Evolutionary conservation across 176 grass and related monocot genomes (phyloP), one percentile per base, ranked within the genome.

Genomic region (Triticum monococcum): DNA sequence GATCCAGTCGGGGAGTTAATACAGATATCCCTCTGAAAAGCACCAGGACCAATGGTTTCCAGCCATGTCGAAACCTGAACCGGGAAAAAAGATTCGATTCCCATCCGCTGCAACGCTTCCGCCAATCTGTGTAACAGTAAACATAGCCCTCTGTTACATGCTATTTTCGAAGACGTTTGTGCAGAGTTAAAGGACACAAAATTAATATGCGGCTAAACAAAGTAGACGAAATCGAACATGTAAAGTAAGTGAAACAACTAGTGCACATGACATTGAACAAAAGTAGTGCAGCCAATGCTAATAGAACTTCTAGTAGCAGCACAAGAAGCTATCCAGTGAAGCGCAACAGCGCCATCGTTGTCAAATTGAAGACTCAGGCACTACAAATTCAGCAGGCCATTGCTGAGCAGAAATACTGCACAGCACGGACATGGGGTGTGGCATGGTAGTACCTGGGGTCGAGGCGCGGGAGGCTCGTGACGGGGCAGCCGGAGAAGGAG

Each of bases 1-100:
- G 93, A 95, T 68, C 96, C 96, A 76, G 96, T 98, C 9, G 96
- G 96, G 66, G 96, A 98, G 38, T 98, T 98, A 6, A 96, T 89
- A 91, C 96, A 96, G 69, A 98, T 92, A 79, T 98, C 96, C 66
- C 93, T 93, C 81, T 98, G 90, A 80, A 98, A 98, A 83, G 91
- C 90, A 41, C 96, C 92, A 14, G 96, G 92, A 12, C 96, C 92
- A 72, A 98, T 75, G 50, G 92, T 94, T 82, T 98, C 93, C 13
- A 93, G 46, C 93, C 92, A 98, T 37, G 95, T 87, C 41, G 93
- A 92, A 81, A 91, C 78, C 83, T 98, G 96, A 16, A 94, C 96
- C 0, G 93, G 88, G 66, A 98, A 95, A 36, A 98, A 87, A 3
- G 91, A 94, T 64, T 95, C 78, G 4, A 98, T 89, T 59, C 88